phyloP scores from a whole-genome alignment of 2,329 filamentous ascomycete genomes.

The Exophiala lecanii-corni region DNA sequence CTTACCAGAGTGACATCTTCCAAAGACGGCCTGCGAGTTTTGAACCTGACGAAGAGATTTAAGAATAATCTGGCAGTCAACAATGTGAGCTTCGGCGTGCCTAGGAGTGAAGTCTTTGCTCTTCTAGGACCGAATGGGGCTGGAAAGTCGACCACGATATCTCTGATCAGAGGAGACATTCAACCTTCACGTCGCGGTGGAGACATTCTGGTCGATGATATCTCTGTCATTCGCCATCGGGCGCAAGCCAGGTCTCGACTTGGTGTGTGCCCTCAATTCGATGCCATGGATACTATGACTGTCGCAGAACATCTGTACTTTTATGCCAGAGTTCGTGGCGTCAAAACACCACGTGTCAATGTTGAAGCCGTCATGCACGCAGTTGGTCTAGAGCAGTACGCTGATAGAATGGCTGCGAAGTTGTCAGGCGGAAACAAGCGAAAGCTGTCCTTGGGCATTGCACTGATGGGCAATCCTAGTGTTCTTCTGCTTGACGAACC shows the following conservation, averaged over 20 bases:
- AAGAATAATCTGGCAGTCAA: slow-evolving; percentile 74
- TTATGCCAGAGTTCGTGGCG: slow-evolving; percentile 79
- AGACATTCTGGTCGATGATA: slow-evolving; percentile 74
- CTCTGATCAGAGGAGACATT: slow-evolving; percentile 82
- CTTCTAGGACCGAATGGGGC: slow-evolving; percentile 87
- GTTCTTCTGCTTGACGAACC: slow-evolving; percentile 88
- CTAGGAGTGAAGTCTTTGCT: slow-evolving; percentile 77
- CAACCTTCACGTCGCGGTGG: slow-evolving; percentile 66
- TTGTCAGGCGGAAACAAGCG: slow-evolving; percentile 88
- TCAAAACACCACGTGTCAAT: slow-evolving; percentile 70
- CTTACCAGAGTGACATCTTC: slow-evolving; percentile 57
- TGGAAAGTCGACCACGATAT: slow-evolving; percentile 86
- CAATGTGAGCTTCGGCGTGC: slow-evolving; percentile 78
- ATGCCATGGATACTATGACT: slow-evolving; percentile 87
- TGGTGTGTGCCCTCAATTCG: slow-evolving; percentile 87
- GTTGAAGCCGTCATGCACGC: slow-evolving; percentile 73
- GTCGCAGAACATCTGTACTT: slow-evolving; percentile 81
- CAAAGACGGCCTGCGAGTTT: slow-evolving; percentile 68
- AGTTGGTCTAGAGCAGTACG: slow-evolving; percentile 69
- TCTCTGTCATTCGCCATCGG: slow-evolving; percentile 67
- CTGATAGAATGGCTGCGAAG: slow-evolving; percentile 68
- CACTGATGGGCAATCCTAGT: slow-evolving; percentile 84
- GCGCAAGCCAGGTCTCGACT: slow-evolving; percentile 69
- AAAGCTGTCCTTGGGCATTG: slow-evolving; percentile 85
- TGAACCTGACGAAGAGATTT: slow-evolving; percentile 77